A percentile compares a stretch with the other conserved stretches of the same genome.
These are phyloP conservation scores for Tylopilus plumbeoviolaceoides DNA, from an alignment of 768 basidiomycete species.

Conservation along the genomic window DNA sequence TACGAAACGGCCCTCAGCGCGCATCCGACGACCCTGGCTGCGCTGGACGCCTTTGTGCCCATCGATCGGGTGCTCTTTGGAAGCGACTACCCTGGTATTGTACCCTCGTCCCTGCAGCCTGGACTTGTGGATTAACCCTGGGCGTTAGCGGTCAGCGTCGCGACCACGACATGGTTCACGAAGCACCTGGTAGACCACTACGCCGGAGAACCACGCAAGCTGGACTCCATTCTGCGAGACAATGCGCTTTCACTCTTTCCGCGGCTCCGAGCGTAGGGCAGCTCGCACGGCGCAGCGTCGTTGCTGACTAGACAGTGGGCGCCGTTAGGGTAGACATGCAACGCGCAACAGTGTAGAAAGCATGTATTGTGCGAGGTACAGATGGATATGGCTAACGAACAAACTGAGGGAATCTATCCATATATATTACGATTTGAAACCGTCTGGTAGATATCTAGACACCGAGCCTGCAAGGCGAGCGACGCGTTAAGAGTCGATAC, in stretches of 20 bases:
- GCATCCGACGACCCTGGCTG: conserved; percentile 46
- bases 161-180: conserved; percentile 61
- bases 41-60: conserved; percentile 48
- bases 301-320: not conserved
- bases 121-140: not conserved
- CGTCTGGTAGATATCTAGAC: conserved; percentile 38
- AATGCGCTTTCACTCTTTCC: conserved; percentile 57
- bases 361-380: conserved; percentile 28
- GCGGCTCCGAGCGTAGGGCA: conserved; percentile 16
- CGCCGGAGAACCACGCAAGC: conserved; percentile 32
- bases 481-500: conserved; percentile 1
- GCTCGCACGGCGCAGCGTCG: not conserved
- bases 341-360: conserved; percentile 9
- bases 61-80: conserved; percentile 61
- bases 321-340: conserved; percentile 1
- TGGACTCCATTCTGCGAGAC: conserved; percentile 41
- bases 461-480: conserved; percentile 46
- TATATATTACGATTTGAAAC: conserved; percentile 18
- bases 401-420: conserved; percentile 24
- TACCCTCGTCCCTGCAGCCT: not conserved
- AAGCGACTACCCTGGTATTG: conserved; percentile 71
- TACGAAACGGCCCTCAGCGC: conserved; percentile 70
- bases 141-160: conserved; percentile 49
- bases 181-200: conserved; percentile 49
- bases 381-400: conserved; percentile 21